These are phyloP conservation scores for Ophiostoma populinum DNA, from an alignment of 2,329 filamentous ascomycete genomes.

Conservation along the genomic window DNA sequence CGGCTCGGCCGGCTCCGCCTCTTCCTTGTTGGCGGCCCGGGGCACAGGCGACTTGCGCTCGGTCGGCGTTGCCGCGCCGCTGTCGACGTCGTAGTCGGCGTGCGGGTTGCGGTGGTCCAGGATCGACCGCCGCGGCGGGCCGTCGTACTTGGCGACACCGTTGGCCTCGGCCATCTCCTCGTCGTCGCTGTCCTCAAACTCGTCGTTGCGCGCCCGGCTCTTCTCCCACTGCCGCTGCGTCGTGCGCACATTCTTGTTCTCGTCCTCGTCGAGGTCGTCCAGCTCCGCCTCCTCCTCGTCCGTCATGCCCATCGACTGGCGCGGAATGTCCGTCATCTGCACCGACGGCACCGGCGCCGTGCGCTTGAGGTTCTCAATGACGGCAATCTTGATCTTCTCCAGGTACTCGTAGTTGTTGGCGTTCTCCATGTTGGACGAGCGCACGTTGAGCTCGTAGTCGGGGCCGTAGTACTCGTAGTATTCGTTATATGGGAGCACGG, in stretches of 20 bases:
- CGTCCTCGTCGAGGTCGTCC: slow-evolving; percentile 62
- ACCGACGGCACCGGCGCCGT: slow-evolving; percentile 77
- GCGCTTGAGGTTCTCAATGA: slow-evolving; percentile 75
- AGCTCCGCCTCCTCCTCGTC: slow-evolving; percentile 50
- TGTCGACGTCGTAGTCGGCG: slow-evolving; percentile 15
- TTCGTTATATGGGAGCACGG: slow-evolving; percentile 85
- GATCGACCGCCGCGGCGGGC: slow-evolving; percentile 30
- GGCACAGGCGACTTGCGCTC: background rate
- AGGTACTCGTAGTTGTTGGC: slow-evolving; percentile 72
- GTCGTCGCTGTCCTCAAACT: slow-evolving; percentile 77
- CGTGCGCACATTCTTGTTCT: slow-evolving; percentile 67
- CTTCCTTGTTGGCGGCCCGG: slow-evolving; percentile 1
- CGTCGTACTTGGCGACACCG: slow-evolving; percentile 37
- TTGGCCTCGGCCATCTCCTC: slow-evolving; percentile 63
- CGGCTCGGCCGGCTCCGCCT: background rate
- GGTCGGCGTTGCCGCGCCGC: background rate
- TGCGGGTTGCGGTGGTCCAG: slow-evolving; percentile 31
- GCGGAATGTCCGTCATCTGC: slow-evolving; percentile 66
- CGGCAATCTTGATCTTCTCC: slow-evolving; percentile 61
- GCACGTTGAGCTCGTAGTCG: slow-evolving; percentile 80
- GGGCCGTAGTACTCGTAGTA: slow-evolving; percentile 94
- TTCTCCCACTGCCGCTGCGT: slow-evolving; percentile 74
- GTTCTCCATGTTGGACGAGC: slow-evolving; percentile 78
- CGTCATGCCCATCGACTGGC: slow-evolving; percentile 43
- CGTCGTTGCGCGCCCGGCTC: slow-evolving; percentile 56